phyloP scores from a whole-genome alignment of 2,329 filamentous ascomycete genomes.

The Penicillium sp. region DNA sequence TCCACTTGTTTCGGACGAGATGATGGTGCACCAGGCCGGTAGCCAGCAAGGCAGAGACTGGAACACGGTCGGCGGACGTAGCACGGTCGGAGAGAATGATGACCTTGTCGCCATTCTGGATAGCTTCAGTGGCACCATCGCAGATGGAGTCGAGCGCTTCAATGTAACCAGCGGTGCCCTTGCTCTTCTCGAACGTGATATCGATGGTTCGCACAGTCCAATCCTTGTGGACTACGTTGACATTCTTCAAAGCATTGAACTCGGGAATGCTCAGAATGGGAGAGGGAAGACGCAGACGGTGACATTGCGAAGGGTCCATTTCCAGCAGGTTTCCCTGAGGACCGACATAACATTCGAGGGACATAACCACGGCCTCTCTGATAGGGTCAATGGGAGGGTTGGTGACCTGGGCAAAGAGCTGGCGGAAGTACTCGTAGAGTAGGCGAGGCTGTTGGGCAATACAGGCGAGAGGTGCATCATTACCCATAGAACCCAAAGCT shows the following conservation, averaged over 20 bases:
- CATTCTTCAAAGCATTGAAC: slow-evolving; percentile 82
- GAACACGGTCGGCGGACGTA: slow-evolving; percentile 74
- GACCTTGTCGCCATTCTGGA: slow-evolving; percentile 78
- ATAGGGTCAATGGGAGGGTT: slow-evolving; percentile 98
- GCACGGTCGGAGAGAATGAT: slow-evolving; percentile 88
- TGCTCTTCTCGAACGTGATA: slow-evolving; percentile 84
- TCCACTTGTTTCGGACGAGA: slow-evolving; percentile 92
- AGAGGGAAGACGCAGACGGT: slow-evolving; percentile 78
- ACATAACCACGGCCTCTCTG: slow-evolving; percentile 97
- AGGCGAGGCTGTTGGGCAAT: slow-evolving; percentile 85
- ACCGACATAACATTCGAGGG: slow-evolving; percentile 90
- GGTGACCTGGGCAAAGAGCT: slow-evolving; percentile 96
- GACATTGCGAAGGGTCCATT: slow-evolving; percentile 88
- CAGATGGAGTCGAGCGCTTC: slow-evolving; percentile 86
- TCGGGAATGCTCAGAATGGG: slow-evolving; percentile 86
- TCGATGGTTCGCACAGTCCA: slow-evolving; percentile 92
- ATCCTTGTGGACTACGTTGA: slow-evolving; percentile 66
- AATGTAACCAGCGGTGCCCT: slow-evolving; percentile 80
- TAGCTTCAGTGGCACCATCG: slow-evolving; percentile 76
- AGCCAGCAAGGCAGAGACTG: slow-evolving; percentile 81
- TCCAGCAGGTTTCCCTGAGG: slow-evolving; percentile 93
- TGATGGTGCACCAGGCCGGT: slow-evolving; percentile 95
- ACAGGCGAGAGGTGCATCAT: slow-evolving; percentile 89
- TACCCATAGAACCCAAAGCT: slow-evolving; percentile 95
- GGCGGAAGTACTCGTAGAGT: slow-evolving; percentile 94